A percentile compares a stretch with the other conserved stretches of the same genome.
phyloP scores from a whole-genome alignment of 352 stramenopile genomes.

The Pythium apleroticum region DNA sequence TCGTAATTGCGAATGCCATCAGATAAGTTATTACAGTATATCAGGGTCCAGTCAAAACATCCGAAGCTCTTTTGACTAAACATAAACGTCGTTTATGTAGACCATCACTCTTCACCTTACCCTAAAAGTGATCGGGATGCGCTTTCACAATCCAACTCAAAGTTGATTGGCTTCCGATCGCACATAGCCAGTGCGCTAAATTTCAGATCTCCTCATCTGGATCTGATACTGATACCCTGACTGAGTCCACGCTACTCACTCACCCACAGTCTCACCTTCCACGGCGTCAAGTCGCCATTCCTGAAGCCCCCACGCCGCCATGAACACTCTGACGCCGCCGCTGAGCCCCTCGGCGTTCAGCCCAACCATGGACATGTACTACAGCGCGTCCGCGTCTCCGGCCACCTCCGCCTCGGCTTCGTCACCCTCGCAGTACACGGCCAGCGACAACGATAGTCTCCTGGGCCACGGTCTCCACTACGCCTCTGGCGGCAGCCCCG shows the following conservation, averaged over 20 bases:
- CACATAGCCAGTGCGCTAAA: neutral
- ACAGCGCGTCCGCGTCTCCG: neutral
- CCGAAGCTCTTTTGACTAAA: neutral
- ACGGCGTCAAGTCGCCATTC: neutral
- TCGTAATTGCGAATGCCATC: neutral
- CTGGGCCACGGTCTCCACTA: neutral
- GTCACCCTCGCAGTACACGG: neutral
- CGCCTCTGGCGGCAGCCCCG: neutral
- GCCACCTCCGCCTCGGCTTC: neutral
- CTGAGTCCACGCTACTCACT: neutral
- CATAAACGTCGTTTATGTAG: neutral
- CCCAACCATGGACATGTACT: constrained; percentile 28
- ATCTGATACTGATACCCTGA: neutral
- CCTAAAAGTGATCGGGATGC: neutral
- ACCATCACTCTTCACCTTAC: neutral
- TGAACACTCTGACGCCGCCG: constrained; percentile 11
- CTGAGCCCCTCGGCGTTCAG: constrained; percentile 21
- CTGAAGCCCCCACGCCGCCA: neutral
- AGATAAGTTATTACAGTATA: constrained; percentile 9
- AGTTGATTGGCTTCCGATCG: neutral
- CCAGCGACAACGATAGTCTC: neutral
- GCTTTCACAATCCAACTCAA: no score
- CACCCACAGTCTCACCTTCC: neutral
- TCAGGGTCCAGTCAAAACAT: neutral
- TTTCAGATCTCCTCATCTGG: neutral